Percentiles rank a stretch among this genome's conserved stretches.
phyloP scores from a whole-genome alignment of 75 land plant species.

The Sequoia sempervirens region DNA sequence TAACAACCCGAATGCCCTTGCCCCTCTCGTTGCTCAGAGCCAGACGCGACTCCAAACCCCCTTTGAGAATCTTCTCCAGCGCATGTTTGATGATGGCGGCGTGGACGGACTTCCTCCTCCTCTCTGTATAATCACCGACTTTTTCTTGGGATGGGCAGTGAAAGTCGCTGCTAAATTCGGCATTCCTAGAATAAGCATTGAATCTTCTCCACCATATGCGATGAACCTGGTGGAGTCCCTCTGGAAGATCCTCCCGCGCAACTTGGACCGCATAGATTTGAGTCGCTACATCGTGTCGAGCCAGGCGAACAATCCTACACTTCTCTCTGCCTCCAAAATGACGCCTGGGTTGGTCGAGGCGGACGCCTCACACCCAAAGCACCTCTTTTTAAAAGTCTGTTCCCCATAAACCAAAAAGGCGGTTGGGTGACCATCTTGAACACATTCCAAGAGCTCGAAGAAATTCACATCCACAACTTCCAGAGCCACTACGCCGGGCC shows the following conservation, averaged over 20 bases:
- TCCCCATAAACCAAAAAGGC: neutral
- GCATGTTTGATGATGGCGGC: neutral
- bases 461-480: neutral
- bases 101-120: neutral
- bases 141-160: constrained; percentile 3
- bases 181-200: constrained; percentile 5
- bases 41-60: constrained; percentile 5
- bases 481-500: neutral
- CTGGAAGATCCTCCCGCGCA: neutral
- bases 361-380: neutral
- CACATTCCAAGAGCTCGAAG: neutral
- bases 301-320: neutral
- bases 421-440: neutral
- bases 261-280: neutral
- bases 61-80: constrained; percentile 5
- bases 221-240: neutral
- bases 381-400: neutral
- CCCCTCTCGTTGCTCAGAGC: constrained; percentile 13
- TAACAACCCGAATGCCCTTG: constrained; percentile 5
- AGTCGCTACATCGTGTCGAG: constrained; percentile 2
- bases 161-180: constrained; percentile 6
- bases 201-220: neutral
- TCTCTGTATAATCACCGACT: constrained; percentile 16
- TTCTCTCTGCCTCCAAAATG: neutral
- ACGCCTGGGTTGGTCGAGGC: neutral